Evolutionary conservation across 257 asterid genomes (phyloP).

Genomic region (Craterostigma plantagineum): DNA sequence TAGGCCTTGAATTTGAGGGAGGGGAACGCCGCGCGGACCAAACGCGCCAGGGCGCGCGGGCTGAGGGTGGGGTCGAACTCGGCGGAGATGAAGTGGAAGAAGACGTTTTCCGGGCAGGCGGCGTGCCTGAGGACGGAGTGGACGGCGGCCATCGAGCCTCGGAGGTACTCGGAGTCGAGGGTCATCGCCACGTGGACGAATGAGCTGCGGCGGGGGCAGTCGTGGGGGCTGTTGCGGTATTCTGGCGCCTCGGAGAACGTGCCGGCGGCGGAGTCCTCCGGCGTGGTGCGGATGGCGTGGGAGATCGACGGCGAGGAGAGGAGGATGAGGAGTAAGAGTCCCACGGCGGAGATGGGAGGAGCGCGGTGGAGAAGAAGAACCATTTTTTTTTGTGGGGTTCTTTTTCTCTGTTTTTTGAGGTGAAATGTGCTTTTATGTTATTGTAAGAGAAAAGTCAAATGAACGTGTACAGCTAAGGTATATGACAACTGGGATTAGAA

Average conservation of each 20-base stretch:
- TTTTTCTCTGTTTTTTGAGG: too few relatives aligned
- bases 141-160: conserved; percentile 64
- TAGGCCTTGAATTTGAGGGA: conserved; percentile 44
- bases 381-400: too few relatives aligned
- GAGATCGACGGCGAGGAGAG: conserved; percentile 18
- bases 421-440: too few relatives aligned
- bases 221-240: conserved; percentile 18
- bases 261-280: conserved; percentile 9
- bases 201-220: conserved; percentile 2
- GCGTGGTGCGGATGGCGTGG: conserved; percentile 46
- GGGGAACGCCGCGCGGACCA: conserved; percentile 38
- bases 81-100: conserved; percentile 52
- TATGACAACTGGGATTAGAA: too few relatives aligned
- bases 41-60: conserved; percentile 32
- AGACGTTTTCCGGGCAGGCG: conserved; percentile 48
- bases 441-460: too few relatives aligned
- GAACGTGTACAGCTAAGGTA: too few relatives aligned
- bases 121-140: conserved; percentile 75
- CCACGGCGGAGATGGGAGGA: too few relatives aligned
- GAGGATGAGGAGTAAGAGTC: conserved; percentile 9
- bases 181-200: conserved; percentile 68
- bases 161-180: conserved; percentile 51
- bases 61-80: conserved; percentile 36
- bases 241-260: conserved; percentile 32
- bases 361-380: too few relatives aligned